These are phyloP conservation scores for Leccinum angustisporum DNA, from an alignment of 1,284 basidiomycete species.

Conservation along the genomic window DNA sequence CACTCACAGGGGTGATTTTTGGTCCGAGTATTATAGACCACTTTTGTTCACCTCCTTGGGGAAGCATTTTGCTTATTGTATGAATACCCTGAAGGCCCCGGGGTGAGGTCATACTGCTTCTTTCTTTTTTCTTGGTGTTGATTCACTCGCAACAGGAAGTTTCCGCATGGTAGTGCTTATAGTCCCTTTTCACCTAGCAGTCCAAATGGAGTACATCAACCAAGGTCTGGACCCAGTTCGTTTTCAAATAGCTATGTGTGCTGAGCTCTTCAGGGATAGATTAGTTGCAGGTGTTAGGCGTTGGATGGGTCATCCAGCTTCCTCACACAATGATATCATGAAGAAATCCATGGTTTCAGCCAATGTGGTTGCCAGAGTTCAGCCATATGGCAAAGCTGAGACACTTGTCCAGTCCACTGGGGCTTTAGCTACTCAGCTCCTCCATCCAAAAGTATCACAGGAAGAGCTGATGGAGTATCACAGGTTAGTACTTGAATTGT, in stretches of 20 bases:
- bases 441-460: slow-evolving; percentile 66
- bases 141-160: slow-evolving; percentile 50
- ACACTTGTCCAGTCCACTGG: slow-evolving; percentile 61
- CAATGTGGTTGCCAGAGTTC: slow-evolving; percentile 30
- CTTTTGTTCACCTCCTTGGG: slow-evolving; percentile 77
- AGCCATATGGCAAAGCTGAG: slow-evolving; percentile 21
- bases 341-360: slow-evolving; percentile 31
- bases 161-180: slow-evolving; percentile 59
- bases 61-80: slow-evolving; percentile 84
- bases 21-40: slow-evolving; percentile 91
- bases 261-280: slow-evolving; percentile 35
- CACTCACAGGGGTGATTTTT: slow-evolving; percentile 67
- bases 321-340: slow-evolving; percentile 32
- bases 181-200: slow-evolving; percentile 73
- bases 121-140: not conserved
- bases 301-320: slow-evolving; percentile 61
- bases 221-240: slow-evolving; percentile 17
- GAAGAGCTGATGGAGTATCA: slow-evolving; percentile 79
- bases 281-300: slow-evolving; percentile 72
- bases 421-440: slow-evolving; percentile 56
- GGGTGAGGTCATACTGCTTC: slow-evolving; percentile 48
- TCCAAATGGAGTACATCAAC: slow-evolving; percentile 31
- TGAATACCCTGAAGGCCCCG: slow-evolving; percentile 82
- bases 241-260: not conserved
- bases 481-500: slow-evolving; percentile 45